These are phyloP conservation scores for Passalora sequoiae DNA, from an alignment of 2,329 filamentous ascomycete species.

Conservation along the genomic window DNA sequence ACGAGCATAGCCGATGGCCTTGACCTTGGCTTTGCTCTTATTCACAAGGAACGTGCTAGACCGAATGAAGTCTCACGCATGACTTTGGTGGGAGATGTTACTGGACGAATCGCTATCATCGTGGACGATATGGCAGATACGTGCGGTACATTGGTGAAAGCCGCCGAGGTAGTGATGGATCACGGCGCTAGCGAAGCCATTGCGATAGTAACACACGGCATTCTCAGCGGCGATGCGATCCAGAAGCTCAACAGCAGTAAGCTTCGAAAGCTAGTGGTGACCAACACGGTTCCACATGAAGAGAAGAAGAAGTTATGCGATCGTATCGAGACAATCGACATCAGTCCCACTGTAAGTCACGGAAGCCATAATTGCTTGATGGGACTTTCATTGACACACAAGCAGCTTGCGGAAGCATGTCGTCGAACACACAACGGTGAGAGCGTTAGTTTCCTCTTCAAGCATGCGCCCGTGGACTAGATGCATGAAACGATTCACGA, in stretches of 20 bases:
- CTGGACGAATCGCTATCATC: slow-evolving; percentile 86
- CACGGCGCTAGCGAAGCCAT: slow-evolving; percentile 84
- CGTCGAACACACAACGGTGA: slow-evolving; percentile 64
- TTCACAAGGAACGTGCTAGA: slow-evolving; percentile 93
- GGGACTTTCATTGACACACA: background rate
- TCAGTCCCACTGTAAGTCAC: slow-evolving; percentile 64
- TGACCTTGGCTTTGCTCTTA: slow-evolving; percentile 85
- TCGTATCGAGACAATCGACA: slow-evolving; percentile 84
- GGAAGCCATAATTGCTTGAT: background rate
- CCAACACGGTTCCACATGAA: slow-evolving; percentile 78
- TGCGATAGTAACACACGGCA: slow-evolving; percentile 92
- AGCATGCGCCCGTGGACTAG: slow-evolving; percentile 50
- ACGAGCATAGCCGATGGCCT: slow-evolving; percentile 90
- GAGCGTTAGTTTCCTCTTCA: slow-evolving; percentile 64
- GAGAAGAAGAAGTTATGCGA: slow-evolving; percentile 75
- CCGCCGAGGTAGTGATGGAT: slow-evolving; percentile 79
- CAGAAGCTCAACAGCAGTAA: slow-evolving; percentile 76
- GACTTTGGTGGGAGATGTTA: slow-evolving; percentile 92
- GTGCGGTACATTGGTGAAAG: slow-evolving; percentile 82
- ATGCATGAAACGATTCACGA: background rate
- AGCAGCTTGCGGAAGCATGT: slow-evolving; percentile 60
- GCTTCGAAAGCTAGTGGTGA: slow-evolving; percentile 76
- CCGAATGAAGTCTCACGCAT: slow-evolving; percentile 87
- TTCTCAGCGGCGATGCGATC: slow-evolving; percentile 81
- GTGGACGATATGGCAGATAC: slow-evolving; percentile 99